A percentile compares a stretch with the other conserved stretches of the same genome.
phyloP scores from a whole-genome alignment of 176 grass and related monocot species.

The Aegilops tauschii region DNA sequence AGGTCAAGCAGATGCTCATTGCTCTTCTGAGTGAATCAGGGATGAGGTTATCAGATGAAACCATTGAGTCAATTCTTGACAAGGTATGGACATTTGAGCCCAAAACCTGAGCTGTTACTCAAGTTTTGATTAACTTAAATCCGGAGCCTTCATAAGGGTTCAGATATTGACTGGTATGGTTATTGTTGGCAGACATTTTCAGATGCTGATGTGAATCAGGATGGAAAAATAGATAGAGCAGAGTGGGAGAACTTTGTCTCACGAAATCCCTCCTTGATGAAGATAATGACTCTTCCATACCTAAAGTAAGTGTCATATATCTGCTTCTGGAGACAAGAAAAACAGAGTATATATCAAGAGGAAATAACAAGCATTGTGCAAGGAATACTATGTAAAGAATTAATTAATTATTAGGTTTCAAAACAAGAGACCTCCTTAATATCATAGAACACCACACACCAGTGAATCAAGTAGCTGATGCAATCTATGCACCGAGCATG shows the following conservation, averaged over 20 bases:
- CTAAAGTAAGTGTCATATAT: constrained; percentile 53
- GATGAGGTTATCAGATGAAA: constrained; percentile 85
- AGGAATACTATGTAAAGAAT: neutral
- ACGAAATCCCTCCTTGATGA: constrained; percentile 79
- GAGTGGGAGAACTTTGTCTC: constrained; percentile 84
- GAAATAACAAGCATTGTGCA: neutral
- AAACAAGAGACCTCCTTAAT: neutral
- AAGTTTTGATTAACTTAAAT: neutral
- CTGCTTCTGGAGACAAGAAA: neutral
- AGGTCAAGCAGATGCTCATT: constrained; percentile 99
- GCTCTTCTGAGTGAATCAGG: constrained; percentile 84
- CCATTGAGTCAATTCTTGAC: constrained; percentile 78
- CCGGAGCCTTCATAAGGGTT: neutral
- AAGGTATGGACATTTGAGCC: constrained; percentile 56
- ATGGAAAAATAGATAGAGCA: constrained; percentile 81
- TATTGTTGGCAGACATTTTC: constrained; percentile 64
- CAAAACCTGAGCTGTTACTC: constrained; percentile 7
- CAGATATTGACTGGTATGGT: constrained; percentile 1
- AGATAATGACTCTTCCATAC: constrained; percentile 95
- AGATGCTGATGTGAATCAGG: constrained; percentile 74
- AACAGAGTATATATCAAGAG: neutral
- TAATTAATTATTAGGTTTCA: neutral
- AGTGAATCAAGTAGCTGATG: neutral
- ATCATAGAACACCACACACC: neutral
- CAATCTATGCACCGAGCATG: neutral